phyloP scores from a whole-genome alignment of 257 asterid genomes.

The Cordia subcordata region DNA sequence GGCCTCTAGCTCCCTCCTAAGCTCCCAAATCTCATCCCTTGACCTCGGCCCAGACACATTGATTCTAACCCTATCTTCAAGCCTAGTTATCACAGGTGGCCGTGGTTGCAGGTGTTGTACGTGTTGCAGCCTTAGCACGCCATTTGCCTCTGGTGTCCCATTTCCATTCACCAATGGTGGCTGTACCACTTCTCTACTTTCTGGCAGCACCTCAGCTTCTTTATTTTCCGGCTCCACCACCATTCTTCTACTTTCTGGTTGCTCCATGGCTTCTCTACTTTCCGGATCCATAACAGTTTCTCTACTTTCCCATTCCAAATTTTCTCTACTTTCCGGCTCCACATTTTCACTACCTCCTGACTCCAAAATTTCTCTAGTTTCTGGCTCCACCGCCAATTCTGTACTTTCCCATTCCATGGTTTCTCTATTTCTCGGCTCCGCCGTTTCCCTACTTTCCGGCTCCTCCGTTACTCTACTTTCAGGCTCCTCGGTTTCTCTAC shows the following conservation, averaged over 20 bases:
- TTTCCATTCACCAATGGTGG: neutral
- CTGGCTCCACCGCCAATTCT: neutral
- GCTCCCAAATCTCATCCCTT: conserved; percentile 46
- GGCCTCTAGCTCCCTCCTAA: conserved; percentile 43
- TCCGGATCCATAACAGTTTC: neutral
- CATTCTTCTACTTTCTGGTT: neutral
- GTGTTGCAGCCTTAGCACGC: conserved; percentile 11
- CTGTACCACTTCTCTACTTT: conserved; percentile 7
- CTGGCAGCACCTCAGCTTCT: conserved; percentile 5
- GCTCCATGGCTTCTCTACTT: neutral
- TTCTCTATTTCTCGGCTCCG: neutral
- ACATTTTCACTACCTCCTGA: neutral
- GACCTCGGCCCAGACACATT: conserved; percentile 40
- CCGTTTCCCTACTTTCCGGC: neutral
- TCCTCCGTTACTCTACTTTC: neutral
- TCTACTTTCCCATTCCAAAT: neutral
- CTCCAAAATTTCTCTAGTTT: neutral
- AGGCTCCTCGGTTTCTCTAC: neutral
- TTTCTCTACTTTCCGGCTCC: neutral
- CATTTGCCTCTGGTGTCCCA: conserved; percentile 6
- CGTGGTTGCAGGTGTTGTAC: neutral
- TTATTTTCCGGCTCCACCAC: neutral
- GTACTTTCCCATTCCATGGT: neutral
- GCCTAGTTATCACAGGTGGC: conserved; percentile 36
- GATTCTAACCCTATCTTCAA: conserved; percentile 62